Conservation (phyloP, 371 early-diverging fungal species). For the Blyttiomyces sp. region DNA sequence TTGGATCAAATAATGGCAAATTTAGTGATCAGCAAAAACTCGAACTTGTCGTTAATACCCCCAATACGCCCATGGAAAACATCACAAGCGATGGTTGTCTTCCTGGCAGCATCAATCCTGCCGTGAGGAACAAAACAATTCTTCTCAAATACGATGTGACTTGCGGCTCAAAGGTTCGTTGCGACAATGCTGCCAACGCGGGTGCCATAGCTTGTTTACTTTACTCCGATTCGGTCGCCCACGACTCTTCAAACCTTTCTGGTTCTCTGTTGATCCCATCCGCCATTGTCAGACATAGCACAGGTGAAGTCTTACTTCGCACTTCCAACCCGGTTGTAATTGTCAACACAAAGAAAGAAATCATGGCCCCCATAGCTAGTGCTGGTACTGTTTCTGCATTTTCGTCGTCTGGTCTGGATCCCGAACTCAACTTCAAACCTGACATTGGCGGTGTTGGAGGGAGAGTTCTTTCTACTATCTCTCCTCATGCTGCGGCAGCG, state of each 20-base stretch:
- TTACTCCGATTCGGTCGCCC: constrained; percentile 12
- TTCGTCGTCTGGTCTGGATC: constrained; percentile 28
- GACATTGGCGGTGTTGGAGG: constrained; percentile 31
- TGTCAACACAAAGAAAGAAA: background rate
- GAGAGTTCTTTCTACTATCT: constrained; percentile 20
- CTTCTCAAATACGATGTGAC: constrained; percentile 7
- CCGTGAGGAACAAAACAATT: constrained; percentile 11
- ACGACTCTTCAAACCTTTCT: background rate
- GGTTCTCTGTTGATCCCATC: constrained; percentile 7
- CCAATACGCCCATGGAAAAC: constrained; percentile 3
- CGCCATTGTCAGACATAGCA: constrained; percentile 3
- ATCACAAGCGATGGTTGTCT: constrained; percentile 1
- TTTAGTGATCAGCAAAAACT: background rate
- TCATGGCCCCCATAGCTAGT: background rate
- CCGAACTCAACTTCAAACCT: constrained; percentile 24
- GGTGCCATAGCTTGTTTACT: constrained; percentile 33
- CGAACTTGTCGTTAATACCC: constrained; percentile 5
- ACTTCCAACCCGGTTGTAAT: constrained; percentile 6
- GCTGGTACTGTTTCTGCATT: constrained; percentile 44
- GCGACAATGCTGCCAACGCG: constrained; percentile 16
- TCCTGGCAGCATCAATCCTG: background rate
- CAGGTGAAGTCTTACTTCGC: constrained; percentile 12
- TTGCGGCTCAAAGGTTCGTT: constrained; percentile 5
- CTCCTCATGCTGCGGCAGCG: background rate
- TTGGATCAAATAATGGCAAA: constrained; percentile 1